A percentile compares a stretch with the other conserved stretches of the same genome.
phyloP scores from a whole-genome alignment of 1,284 basidiomycete genomes.

The Erythrobasidium hasegawianum region DNA sequence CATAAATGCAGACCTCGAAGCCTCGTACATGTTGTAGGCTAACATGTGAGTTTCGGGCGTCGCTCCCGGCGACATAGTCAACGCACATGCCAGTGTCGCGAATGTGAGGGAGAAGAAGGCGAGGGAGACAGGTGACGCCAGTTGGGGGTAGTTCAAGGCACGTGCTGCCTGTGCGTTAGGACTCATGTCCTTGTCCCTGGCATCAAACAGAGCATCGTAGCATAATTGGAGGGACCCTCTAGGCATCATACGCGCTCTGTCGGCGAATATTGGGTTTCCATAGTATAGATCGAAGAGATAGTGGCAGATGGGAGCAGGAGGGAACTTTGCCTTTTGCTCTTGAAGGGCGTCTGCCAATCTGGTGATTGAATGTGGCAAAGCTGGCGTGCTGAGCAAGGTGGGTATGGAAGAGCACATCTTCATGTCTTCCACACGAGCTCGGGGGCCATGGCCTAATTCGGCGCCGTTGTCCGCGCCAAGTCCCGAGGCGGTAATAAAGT shows the following conservation, averaged over 20 bases:
- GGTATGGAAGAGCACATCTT: conserved; percentile 1
- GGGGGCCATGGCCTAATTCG: not conserved
- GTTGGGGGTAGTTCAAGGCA: conserved; percentile 19
- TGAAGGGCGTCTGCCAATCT: conserved; percentile 19
- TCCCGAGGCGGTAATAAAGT: conserved; percentile 12
- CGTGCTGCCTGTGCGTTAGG: conserved; percentile 20
- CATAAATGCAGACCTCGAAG: conserved; percentile 29
- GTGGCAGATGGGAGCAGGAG: conserved; percentile 19
- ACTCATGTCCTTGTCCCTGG: conserved; percentile 7
- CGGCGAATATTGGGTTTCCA: conserved; percentile 11
- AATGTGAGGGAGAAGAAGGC: conserved; percentile 28
- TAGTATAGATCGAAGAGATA: conserved; percentile 30
- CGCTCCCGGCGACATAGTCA: conserved; percentile 14
- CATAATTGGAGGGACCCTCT: conserved; percentile 17
- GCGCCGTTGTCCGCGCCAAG: not conserved
- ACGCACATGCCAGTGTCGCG: conserved; percentile 18
- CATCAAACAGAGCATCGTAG: conserved; percentile 19
- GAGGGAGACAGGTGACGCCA: conserved; percentile 13
- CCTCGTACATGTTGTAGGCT: conserved; percentile 21
- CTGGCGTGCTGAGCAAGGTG: conserved; percentile 10
- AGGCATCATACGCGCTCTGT: conserved; percentile 1
- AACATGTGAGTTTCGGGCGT: conserved; percentile 7
- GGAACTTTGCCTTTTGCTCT: conserved; percentile 25
- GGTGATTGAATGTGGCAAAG: conserved; percentile 1
- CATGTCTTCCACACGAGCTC: conserved; percentile 16